Evolutionary conservation across 108 stramenopile species (phyloP), one percentile per base, ranked within the genome.

Genomic region (Cyclotella kingstonii): DNA sequence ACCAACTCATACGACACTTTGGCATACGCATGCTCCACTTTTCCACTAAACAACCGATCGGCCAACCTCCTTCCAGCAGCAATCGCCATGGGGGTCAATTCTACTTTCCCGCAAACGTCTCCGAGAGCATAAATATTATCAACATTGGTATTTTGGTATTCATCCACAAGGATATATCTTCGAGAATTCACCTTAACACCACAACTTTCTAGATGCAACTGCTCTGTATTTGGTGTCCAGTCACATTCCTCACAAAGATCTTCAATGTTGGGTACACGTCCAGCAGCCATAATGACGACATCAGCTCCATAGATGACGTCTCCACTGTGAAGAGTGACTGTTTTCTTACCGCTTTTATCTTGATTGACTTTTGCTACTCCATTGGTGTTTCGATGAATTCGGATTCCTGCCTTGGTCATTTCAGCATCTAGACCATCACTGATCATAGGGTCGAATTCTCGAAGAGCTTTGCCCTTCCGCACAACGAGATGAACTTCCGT

Each of bases 11-110:
- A 94, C 49, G 75, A 76, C 22, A 78, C 77, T 49, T 84, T 86
- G 12, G 73, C 45, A 28, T 62, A 18, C 33, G 29, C 26, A 40
- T 70, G 52, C 8, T 68, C 47, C 33, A 67, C 43, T 19, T 73
- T 65, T 8, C 68, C 68, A 45, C 86, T 91, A 68, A 91, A 97
- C 33, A 97, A 48, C n/a, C 92, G 79, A 76, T 97, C 96, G 0
- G 90, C 82, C 53, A 97, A 70, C 19, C 89, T 72, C 22, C 94
- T 78, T 0, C 93, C 96, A 11, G 94, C 95, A 1, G 93, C 93
- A 25, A 94, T 88, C 15, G 98, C 98, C 83, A 96, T 93, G 38
- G 98, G 98, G 3, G 98, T 98, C 7, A 98, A 72, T 65, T 92
- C 91, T 10, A 87, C 84, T 19, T 53, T 48, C 8, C 92, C 93